Evolutionary conservation across 2,329 filamentous ascomycete genomes (phyloP), one percentile per base, ranked within the genome.

Genomic region (Penicillium decumbens): DNA sequence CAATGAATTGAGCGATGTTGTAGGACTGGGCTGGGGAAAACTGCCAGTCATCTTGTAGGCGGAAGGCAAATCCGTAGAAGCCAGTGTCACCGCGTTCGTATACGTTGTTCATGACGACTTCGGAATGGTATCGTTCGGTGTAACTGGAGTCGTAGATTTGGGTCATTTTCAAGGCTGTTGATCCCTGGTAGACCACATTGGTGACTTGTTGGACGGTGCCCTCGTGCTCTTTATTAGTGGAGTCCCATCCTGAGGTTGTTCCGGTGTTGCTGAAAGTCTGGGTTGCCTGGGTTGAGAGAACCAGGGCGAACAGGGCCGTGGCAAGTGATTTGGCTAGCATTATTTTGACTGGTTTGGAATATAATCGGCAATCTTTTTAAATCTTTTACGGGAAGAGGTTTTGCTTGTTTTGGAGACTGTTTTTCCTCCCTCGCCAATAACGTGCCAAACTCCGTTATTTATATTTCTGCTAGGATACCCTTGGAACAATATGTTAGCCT

Each of bases 1-100:
- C 74, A 55, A 79, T 79, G 66, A 78, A 79, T 63, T 79, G 76
- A 0, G 71, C 74, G 39, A 78, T 60, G 64, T 78, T 76, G 65
- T 74, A 79, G 43, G 61, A 65, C 60, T 77, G 74, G 1, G 63
- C 60, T 12, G 65, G 64, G n/a, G 61, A 56, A 58, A 76, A 77
- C 53, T 79, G 61, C 77, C 76, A 79, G 49, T 65, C 46, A 0
- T 72, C 59, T 24, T 71, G 67, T 6, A 80, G 70, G n/a, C 75
- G 73, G 65, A 80, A 79, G 0, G 67, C 64, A 60, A 79, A 80
- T 30, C 76, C 75, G 65, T 79, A 79, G 64, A 73, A 77, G 23
- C 71, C 71, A 18, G 64, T 64, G 47, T 79, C 72, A 41, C 72
- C 74, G 47, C 68, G 71, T 51, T 67, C 62, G 65, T 78, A 78